These are phyloP conservation scores for Trichoderma virens DNA, from an alignment of 495 filamentous ascomycete species.

Conservation along the genomic window DNA sequence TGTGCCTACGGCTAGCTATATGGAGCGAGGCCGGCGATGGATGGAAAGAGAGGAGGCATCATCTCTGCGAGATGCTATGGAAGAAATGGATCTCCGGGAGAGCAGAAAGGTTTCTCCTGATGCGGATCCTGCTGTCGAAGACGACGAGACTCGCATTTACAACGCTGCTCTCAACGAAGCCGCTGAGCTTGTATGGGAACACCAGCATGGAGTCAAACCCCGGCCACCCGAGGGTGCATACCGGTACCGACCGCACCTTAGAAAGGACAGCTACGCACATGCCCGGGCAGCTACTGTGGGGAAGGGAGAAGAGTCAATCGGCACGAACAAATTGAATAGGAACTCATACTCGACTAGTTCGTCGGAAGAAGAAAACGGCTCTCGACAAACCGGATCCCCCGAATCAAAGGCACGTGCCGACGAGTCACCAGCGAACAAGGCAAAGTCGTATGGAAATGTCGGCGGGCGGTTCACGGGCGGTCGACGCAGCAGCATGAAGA, in stretches of 20 bases:
- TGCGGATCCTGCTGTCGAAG: slow-evolving; percentile 19
- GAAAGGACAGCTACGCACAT: slow-evolving; percentile 54
- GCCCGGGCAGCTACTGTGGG: slow-evolving; percentile 53
- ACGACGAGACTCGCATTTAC: slow-evolving; percentile 63
- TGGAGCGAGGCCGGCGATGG: slow-evolving; percentile 71
- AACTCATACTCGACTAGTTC: slow-evolving; percentile 40
- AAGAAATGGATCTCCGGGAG: slow-evolving; percentile 53
- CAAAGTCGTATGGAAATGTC: slow-evolving; percentile 15
- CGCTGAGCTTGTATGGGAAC: slow-evolving; percentile 77
- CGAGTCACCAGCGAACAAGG: slow-evolving; percentile 13
- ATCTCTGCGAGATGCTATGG: slow-evolving; percentile 68
- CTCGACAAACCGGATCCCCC: not conserved
- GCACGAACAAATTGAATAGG: slow-evolving; percentile 39
- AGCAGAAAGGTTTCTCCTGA: slow-evolving; percentile 16
- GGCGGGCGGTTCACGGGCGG: slow-evolving; percentile 18
- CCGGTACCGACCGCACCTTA: slow-evolving; percentile 52
- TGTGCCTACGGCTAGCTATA: slow-evolving; percentile 57
- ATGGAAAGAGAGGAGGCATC: slow-evolving; percentile 82
- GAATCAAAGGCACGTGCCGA: not conserved
- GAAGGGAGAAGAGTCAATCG: slow-evolving; percentile 39
- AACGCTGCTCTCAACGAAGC: slow-evolving; percentile 77
- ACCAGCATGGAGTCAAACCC: slow-evolving; percentile 55
- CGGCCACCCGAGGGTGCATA: slow-evolving; percentile 55
- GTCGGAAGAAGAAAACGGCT: slow-evolving; percentile 30
- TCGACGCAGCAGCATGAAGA: slow-evolving; percentile 42